A percentile compares a stretch with the other conserved stretches of the same genome.
These are phyloP conservation scores for Penicillium crystallinum DNA, from an alignment of 495 filamentous ascomycete species.

Conservation along the genomic window DNA sequence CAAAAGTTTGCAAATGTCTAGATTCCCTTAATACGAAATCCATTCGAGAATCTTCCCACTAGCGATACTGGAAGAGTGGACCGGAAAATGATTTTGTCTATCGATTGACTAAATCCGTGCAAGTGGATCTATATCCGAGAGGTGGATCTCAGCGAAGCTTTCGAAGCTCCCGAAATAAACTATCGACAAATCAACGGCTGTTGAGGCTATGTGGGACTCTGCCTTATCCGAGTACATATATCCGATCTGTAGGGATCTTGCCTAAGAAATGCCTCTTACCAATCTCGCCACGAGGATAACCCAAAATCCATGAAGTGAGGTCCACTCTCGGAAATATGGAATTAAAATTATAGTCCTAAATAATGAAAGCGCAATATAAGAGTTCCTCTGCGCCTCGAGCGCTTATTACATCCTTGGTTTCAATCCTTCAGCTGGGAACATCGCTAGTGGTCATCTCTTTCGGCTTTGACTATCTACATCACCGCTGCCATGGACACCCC, in stretches of 20 bases:
- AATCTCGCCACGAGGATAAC: not conserved
- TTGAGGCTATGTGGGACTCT: not conserved
- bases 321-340: conserved; percentile 19
- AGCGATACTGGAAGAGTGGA: too few species aligned
- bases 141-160: not conserved
- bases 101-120: not conserved
- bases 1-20: too few species aligned
- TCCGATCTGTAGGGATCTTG: too few species aligned
- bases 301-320: not conserved
- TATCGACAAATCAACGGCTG: not conserved
- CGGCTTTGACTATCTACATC: not conserved
- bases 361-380: conserved; percentile 3
- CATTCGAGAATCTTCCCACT: not conserved
- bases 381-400: not conserved
- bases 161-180: not conserved
- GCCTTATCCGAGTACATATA: not conserved
- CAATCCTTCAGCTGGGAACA: not conserved
- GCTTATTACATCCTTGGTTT: not conserved
- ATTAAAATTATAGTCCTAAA: conserved; percentile 1
- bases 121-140: conserved; percentile 4
- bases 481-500: conserved; percentile 27
- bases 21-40: too few species aligned
- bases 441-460: not conserved
- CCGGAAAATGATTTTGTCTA: not conserved
- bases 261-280: not conserved